These are phyloP conservation scores for Angophora floribunda DNA, from an alignment of 345 rosid species.

Conservation along the genomic window DNA sequence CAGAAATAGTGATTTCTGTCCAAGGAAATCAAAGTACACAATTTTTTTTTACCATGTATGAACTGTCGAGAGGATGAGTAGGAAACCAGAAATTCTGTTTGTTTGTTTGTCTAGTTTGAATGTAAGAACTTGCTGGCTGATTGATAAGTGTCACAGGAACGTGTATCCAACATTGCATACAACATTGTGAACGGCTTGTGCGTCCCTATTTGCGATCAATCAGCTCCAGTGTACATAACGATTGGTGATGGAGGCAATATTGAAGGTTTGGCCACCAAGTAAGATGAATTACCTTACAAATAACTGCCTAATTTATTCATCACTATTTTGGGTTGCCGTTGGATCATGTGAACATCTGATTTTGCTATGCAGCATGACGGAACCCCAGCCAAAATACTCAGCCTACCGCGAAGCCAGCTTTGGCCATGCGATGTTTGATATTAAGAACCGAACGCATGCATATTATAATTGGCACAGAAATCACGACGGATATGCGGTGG, in stretches of 20 bases:
- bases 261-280: conserved; percentile 76
- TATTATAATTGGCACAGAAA: conserved; percentile 73
- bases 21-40: background rate
- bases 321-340: background rate
- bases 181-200: conserved; percentile 47
- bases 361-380: conserved; percentile 48
- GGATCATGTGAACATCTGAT: background rate
- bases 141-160: conserved; percentile 30
- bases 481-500: conserved; percentile 69
- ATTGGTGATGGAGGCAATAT: conserved; percentile 85
- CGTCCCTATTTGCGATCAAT: conserved; percentile 44
- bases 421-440: conserved; percentile 73
- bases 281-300: conserved; percentile 1
- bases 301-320: background rate
- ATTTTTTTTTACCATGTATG: background rate
- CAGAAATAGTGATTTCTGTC: background rate
- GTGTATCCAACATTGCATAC: conserved; percentile 72
- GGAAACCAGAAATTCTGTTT: background rate
- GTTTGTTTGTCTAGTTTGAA: background rate
- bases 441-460: conserved; percentile 81
- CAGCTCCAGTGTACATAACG: conserved; percentile 75
- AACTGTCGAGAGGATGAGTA: background rate
- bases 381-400: conserved; percentile 84
- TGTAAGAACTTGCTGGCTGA: background rate
- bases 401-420: conserved; percentile 88